Evolutionary conservation across 805 yeast species (phyloP).

Genomic region (Kodamaea fukazawae): DNA sequence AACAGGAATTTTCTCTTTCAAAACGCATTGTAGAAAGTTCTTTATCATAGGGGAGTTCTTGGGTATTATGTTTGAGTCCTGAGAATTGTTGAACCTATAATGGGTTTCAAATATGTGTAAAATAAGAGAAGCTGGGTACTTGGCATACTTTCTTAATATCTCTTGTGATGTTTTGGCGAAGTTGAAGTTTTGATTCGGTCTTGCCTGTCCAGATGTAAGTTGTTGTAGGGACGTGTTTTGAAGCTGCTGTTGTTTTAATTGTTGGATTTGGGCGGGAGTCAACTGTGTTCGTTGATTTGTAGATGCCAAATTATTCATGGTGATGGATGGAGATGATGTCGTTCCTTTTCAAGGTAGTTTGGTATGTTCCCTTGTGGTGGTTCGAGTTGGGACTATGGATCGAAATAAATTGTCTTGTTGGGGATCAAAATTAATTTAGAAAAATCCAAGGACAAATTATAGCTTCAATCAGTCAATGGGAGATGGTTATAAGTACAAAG

Average conservation of each 20-base stretch:
- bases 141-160: slow-evolving; percentile 71
- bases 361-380: too few species aligned
- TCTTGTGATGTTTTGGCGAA: slow-evolving; percentile 73
- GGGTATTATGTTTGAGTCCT: slow-evolving; percentile 76
- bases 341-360: too few species aligned
- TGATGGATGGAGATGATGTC: neutral
- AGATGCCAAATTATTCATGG: slow-evolving; percentile 2
- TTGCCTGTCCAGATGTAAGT: slow-evolving; percentile 11
- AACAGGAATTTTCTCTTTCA: slow-evolving; percentile 81
- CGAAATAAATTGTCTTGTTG: too few species aligned
- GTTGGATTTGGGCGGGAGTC: slow-evolving; percentile 13
- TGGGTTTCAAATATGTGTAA: slow-evolving; percentile 91
- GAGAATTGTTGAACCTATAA: slow-evolving; percentile 83
- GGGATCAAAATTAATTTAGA: too few species aligned
- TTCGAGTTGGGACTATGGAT: too few species aligned
- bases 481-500: too few species aligned
- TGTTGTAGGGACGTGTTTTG: slow-evolving; percentile 10
- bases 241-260: slow-evolving; percentile 11
- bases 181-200: slow-evolving; percentile 33
- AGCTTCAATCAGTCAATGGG: too few species aligned
- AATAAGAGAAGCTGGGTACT: slow-evolving; percentile 76
- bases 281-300: slow-evolving; percentile 7
- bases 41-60: slow-evolving; percentile 73
- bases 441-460: too few species aligned
- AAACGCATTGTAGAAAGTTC: slow-evolving; percentile 75